Evolutionary conservation across 495 filamentous ascomycete genomes (phyloP).

Genomic region (Penicillium riverlandense): DNA sequence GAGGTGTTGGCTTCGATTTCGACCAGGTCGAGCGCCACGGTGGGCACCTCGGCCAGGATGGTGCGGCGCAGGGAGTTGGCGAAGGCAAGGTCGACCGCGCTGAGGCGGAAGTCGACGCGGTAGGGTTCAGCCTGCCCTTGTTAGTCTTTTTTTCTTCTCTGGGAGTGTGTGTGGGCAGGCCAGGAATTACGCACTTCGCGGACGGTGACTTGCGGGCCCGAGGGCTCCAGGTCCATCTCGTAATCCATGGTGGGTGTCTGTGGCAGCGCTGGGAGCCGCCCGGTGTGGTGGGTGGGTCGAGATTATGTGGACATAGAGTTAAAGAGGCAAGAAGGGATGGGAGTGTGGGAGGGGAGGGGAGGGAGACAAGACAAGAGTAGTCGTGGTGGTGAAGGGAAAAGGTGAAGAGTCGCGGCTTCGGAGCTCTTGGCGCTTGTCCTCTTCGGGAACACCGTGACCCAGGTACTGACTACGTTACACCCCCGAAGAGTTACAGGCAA

Average conservation of each 20-base stretch:
- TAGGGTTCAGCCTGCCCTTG: slow-evolving; percentile 52
- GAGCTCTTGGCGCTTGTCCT: slow-evolving; percentile 30
- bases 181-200: slow-evolving; percentile 45
- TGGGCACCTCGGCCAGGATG: slow-evolving; percentile 92
- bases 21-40: slow-evolving; percentile 89
- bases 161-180: neutral
- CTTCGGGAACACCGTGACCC: slow-evolving; percentile 15
- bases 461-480: neutral
- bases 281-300: slow-evolving; percentile 7
- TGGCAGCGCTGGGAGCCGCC: slow-evolving; percentile 22
- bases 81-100: slow-evolving; percentile 74
- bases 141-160: neutral
- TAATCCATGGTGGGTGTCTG: slow-evolving; percentile 51
- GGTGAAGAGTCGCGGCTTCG: slow-evolving; percentile 16
- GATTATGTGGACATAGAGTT: neutral
- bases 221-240: slow-evolving; percentile 60
- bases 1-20: slow-evolving; percentile 91
- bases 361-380: neutral
- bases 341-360: neutral
- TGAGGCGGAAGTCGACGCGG: slow-evolving; percentile 76
- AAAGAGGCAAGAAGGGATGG: neutral
- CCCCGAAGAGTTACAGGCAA: neutral
- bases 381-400: slow-evolving; percentile 1
- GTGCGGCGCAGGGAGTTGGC: slow-evolving; percentile 91
- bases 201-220: slow-evolving; percentile 63